A percentile compares a stretch with the other conserved stretches of the same genome.
Evolutionary conservation across 768 basidiomycete species (phyloP).

Genomic region (Tricholomella constricta): DNA sequence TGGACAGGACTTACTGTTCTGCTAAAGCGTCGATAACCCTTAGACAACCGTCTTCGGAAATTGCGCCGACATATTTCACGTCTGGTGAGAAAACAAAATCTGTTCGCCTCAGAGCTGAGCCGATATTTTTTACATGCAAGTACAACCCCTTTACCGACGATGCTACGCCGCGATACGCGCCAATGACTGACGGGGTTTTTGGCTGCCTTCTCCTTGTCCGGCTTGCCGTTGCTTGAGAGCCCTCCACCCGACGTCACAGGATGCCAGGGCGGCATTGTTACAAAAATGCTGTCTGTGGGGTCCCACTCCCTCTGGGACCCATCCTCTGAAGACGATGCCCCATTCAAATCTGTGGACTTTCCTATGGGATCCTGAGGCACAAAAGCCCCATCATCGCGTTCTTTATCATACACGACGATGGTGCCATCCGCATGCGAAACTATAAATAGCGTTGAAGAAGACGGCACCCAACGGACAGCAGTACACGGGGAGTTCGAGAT

Average conservation of each 20-base stretch:
- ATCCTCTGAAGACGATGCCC: slow-evolving; percentile 28
- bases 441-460: slow-evolving; percentile 77
- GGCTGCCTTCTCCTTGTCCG: slow-evolving; percentile 69
- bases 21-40: slow-evolving; percentile 86
- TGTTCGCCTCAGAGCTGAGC: slow-evolving; percentile 26
- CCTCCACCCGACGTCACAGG: slow-evolving; percentile 53
- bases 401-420: slow-evolving; percentile 87
- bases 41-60: slow-evolving; percentile 90
- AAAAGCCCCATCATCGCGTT: slow-evolving; percentile 84
- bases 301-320: slow-evolving; percentile 64
- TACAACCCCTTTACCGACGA: slow-evolving; percentile 58
- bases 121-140: background rate
- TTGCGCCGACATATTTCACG: slow-evolving; percentile 85
- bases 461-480: slow-evolving; percentile 88
- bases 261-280: slow-evolving; percentile 88
- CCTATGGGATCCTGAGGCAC: slow-evolving; percentile 57
- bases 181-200: slow-evolving; percentile 94
- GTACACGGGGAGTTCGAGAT: slow-evolving; percentile 83
- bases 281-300: slow-evolving; percentile 71
- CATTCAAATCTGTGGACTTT: slow-evolving; percentile 26
- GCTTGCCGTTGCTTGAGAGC: slow-evolving; percentile 34
- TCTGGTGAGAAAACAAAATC: slow-evolving; percentile 95
- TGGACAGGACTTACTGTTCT: slow-evolving; percentile 64
- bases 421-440: slow-evolving; percentile 90
- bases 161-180: slow-evolving; percentile 69